Base-by-base conservation (phyloP, 2,329 filamentous ascomycete genomes). In the Aspergillus sp. region DNA sequence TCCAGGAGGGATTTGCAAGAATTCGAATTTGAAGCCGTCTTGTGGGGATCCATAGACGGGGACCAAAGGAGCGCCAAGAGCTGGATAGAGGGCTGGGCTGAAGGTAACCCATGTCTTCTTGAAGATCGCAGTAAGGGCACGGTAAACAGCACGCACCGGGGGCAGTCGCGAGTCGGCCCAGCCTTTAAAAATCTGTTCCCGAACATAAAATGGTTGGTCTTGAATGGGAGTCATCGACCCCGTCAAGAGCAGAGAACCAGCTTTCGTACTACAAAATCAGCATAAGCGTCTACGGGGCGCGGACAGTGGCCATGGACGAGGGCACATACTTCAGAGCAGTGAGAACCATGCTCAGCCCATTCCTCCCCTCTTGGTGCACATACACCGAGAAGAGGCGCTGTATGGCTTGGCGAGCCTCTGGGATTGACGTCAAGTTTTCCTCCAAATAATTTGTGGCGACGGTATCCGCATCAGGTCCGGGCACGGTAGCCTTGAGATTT, bases 171-270 rank as follows among this genome's bases (percentile, higher is more conserved):
- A 82, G 2, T 70, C 75, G 3, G 77, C 70, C 85, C 85, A 87
- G 50, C 73, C 69, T 14, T 76, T 73, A 5, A 87, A 66, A 17
- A 87, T 79, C 48, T 74, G 71, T 63, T 86, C 80, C 6, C 85
- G 81, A n/a, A 81, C 73, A 25, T 79, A 74, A 8, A 84, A 67
- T 0, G 84, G 78, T 57, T 87, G 83, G 43, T 78, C 72, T 51
- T 82, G 77, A 46, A 87, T 77, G 3, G 82, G 80, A 1, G 80
- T 82, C 3, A 78, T 73, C 40, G 81, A 82, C 12, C 85, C 84
- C 3, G 85, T 87, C 48, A 87, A 68, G 7, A 85, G 67, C 11
- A 86, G 69, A 1, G 84, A 82, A 25, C 84, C 83, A 31, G 81
- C 74, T 45, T 81, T 81, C 12, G 82, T 82, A 65, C 81, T 84